A percentile compares a stretch with the other conserved stretches of the same genome.
Evolutionary conservation across 2,329 filamentous ascomycete genomes (phyloP).

Genomic region (Phaeosphaeriaceae sp.): DNA sequence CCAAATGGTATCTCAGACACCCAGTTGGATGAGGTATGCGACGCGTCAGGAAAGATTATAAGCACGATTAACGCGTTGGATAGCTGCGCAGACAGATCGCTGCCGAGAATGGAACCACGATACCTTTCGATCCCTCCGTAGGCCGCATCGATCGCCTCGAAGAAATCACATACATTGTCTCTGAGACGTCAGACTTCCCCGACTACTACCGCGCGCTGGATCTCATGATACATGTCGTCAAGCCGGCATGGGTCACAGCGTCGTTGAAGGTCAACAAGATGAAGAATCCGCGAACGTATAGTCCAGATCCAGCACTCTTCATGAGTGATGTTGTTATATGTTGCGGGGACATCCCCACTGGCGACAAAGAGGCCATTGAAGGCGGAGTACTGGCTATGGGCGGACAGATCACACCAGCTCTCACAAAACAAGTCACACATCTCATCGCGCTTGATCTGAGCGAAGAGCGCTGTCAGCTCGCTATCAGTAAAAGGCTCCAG

Average conservation of each 20-base stretch:
- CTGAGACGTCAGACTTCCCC: constrained; percentile 89
- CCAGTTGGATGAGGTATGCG: constrained; percentile 33
- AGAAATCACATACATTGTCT: constrained; percentile 69
- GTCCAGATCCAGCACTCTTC: constrained; percentile 88
- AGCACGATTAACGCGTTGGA: constrained; percentile 23
- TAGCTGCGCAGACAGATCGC: constrained; percentile 57
- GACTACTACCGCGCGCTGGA: constrained; percentile 79
- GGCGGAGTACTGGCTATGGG: constrained; percentile 90
- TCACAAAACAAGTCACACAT: constrained; percentile 82
- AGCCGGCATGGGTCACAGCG: constrained; percentile 77
- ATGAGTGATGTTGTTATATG: constrained; percentile 84
- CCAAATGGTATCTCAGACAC: constrained; percentile 47
- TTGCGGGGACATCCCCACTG: constrained; percentile 82
- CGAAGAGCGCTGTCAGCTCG: constrained; percentile 72
- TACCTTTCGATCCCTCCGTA: constrained; percentile 47
- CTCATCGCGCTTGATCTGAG: constrained; percentile 82
- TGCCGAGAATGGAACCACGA: constrained; percentile 57
- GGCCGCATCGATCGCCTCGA: constrained; percentile 51
- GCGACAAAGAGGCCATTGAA: constrained; percentile 89
- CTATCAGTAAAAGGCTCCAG: constrained; percentile 69
- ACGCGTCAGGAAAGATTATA: constrained; percentile 21
- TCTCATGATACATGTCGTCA: constrained; percentile 83
- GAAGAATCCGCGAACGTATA: constrained; percentile 82
- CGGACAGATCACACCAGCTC: constrained; percentile 75
- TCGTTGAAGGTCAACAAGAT: constrained; percentile 74